Conservation (phyloP, 805 yeast genomes). For the Ogataea nakhonphanomensis region DNA sequence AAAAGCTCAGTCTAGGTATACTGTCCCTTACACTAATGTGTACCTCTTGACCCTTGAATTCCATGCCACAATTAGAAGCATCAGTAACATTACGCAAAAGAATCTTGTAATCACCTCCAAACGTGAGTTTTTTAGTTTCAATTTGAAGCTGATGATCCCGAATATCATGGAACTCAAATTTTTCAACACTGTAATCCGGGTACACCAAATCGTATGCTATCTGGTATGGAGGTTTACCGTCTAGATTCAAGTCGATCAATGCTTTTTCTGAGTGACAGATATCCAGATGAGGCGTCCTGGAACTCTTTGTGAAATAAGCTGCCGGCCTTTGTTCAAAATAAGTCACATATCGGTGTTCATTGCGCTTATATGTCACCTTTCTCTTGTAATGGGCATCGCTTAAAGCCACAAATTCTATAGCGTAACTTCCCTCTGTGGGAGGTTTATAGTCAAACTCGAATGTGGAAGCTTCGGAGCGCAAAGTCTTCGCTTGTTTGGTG, state of each 20-base stretch:
- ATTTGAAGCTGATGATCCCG: slow-evolving; percentile 37
- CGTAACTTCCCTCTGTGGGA: slow-evolving; percentile 73
- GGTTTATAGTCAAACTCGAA: slow-evolving; percentile 68
- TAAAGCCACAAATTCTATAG: slow-evolving; percentile 62
- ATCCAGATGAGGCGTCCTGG: slow-evolving; percentile 18
- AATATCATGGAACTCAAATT: slow-evolving; percentile 42
- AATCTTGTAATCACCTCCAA: slow-evolving; percentile 74
- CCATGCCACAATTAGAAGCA: slow-evolving; percentile 74
- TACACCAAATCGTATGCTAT: slow-evolving; percentile 68
- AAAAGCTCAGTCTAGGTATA: slow-evolving; percentile 49
- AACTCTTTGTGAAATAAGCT: slow-evolving; percentile 36
- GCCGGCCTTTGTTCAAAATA: slow-evolving; percentile 70
- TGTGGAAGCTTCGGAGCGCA: slow-evolving; percentile 32
- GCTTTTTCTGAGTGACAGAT: slow-evolving; percentile 34
- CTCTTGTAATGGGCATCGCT: slow-evolving; percentile 58
- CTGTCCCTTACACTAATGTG: slow-evolving; percentile 66
- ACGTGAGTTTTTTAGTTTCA: slow-evolving; percentile 49
- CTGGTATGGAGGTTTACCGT: slow-evolving; percentile 78
- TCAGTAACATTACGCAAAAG: slow-evolving; percentile 67
- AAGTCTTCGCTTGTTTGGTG: slow-evolving; percentile 24
- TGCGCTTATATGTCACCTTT: slow-evolving; percentile 29
- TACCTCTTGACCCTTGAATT: slow-evolving; percentile 59
- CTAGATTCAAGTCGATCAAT: slow-evolving; percentile 54
- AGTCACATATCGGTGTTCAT: slow-evolving; percentile 56
- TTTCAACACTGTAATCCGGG: slow-evolving; percentile 43